Evolutionary conservation across 2,329 filamentous ascomycete species (phyloP).

Genomic region (Calonectria pseudoreteaudii): DNA sequence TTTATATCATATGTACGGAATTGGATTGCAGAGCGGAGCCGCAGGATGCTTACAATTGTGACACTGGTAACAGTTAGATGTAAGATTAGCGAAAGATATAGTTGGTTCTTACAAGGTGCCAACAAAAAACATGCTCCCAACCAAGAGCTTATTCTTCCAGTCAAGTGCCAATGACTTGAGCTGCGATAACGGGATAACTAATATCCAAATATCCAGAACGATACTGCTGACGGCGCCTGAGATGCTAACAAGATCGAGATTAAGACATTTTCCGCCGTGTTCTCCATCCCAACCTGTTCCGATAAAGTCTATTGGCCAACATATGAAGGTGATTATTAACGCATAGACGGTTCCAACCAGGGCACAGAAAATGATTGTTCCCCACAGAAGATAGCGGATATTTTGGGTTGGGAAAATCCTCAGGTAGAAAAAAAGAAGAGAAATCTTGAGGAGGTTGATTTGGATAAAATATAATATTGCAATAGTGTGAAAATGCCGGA

Average conservation of each 20-base stretch:
- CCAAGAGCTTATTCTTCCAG: neutral
- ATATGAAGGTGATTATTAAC: neutral
- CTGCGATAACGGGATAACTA: neutral
- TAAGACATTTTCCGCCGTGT: neutral
- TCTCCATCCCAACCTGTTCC: neutral
- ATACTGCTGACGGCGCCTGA: neutral
- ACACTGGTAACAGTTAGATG: neutral
- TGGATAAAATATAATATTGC: neutral
- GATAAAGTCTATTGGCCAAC: neutral
- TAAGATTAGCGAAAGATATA: too few species aligned
- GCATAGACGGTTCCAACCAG: neutral
- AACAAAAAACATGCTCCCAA: neutral
- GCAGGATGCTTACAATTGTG: neutral
- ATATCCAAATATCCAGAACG: neutral
- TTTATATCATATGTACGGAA: neutral
- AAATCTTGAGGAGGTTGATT: neutral
- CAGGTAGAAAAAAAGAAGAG: neutral
- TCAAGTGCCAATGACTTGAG: neutral
- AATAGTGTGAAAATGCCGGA: neutral
- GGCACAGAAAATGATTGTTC: neutral
- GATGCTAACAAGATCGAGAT: neutral
- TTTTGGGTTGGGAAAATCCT: neutral
- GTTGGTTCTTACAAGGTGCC: neutral
- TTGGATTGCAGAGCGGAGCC: neutral
- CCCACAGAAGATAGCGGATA: neutral